Conservation (phyloP, 257 asterid genomes). For the Haberlea rhodopensis region DNA sequence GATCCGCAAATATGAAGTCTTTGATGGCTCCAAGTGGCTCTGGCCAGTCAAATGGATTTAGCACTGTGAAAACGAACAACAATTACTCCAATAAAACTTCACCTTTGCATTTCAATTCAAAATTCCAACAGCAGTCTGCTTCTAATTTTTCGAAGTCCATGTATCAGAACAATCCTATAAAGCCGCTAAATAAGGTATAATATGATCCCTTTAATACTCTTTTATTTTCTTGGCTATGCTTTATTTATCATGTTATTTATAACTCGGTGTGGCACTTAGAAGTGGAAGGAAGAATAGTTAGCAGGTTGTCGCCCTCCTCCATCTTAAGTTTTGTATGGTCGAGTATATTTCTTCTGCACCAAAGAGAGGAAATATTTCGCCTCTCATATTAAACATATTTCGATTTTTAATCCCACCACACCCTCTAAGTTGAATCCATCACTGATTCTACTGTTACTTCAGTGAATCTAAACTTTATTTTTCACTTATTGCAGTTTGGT, state of each 20-base stretch:
- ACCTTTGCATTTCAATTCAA: constrained; percentile 39
- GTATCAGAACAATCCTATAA: constrained; percentile 48
- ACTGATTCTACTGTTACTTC: background rate
- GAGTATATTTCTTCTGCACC: no score
- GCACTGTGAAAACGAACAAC: constrained; percentile 31
- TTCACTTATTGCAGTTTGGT: constrained; percentile 43
- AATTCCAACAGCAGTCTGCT: constrained; percentile 35
- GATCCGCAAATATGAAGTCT: constrained; percentile 39
- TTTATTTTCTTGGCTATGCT: background rate
- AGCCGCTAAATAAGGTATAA: constrained; percentile 56
- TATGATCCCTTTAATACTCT: background rate
- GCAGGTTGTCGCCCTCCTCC: no score
- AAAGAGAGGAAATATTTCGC: background rate
- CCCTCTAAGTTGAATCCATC: background rate
- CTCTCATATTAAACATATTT: background rate
- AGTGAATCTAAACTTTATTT: background rate
- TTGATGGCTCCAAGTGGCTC: constrained; percentile 39
- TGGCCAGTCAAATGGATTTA: constrained; percentile 41
- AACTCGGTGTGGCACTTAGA: background rate
- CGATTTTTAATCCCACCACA: background rate
- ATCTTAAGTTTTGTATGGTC: no score
- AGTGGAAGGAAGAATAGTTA: no score
- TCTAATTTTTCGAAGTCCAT: constrained; percentile 42
- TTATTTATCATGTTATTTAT: background rate
- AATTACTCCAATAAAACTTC: constrained; percentile 34